A percentile compares a stretch with the other conserved stretches of the same genome.
phyloP scores from a whole-genome alignment of 805 yeast genomes.

The Sugiyamaella floridensis region DNA sequence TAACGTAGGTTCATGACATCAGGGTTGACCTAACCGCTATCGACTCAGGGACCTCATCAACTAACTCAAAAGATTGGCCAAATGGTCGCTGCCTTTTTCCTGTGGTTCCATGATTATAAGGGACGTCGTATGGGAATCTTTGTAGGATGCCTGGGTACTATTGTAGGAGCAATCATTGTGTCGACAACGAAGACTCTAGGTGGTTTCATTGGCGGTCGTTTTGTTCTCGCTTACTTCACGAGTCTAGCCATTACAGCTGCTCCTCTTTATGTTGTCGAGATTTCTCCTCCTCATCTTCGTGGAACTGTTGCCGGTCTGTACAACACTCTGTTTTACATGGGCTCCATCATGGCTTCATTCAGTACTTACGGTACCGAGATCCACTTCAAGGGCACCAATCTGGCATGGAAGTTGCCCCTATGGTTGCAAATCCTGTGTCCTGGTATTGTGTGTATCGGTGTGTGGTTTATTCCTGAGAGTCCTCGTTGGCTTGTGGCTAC shows the following conservation, averaged over 20 bases:
- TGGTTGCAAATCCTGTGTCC: constrained; percentile 17
- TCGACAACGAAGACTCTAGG: constrained; percentile 6
- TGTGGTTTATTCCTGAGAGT: constrained; percentile 67
- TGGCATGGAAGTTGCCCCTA: constrained; percentile 12
- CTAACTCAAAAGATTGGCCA: constrained; percentile 8
- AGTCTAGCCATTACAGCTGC: constrained; percentile 11
- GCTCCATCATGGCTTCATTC: constrained; percentile 72
- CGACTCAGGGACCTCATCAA: not conserved
- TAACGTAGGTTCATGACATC: not conserved
- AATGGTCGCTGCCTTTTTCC: constrained; percentile 12
- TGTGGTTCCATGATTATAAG: constrained; percentile 9
- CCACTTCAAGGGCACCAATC: constrained; percentile 2
- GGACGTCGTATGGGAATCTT: constrained; percentile 12
- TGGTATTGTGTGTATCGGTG: constrained; percentile 21
- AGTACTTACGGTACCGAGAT: constrained; percentile 54
- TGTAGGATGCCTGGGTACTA: constrained; percentile 14
- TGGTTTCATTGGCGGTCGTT: constrained; percentile 16
- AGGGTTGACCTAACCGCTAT: not conserved
- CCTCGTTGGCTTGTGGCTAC: constrained; percentile 76
- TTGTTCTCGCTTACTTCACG: constrained; percentile 14
- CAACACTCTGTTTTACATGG: constrained; percentile 66
- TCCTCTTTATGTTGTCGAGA: constrained; percentile 15
- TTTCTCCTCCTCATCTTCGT: constrained; percentile 17
- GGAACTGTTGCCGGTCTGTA: constrained; percentile 31
- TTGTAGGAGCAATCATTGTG: constrained; percentile 12